Percentiles rank a stretch among this genome's conserved stretches.
These are phyloP conservation scores for Golubevia pallescens DNA, from an alignment of 1,284 basidiomycete genomes.

Conservation along the genomic window DNA sequence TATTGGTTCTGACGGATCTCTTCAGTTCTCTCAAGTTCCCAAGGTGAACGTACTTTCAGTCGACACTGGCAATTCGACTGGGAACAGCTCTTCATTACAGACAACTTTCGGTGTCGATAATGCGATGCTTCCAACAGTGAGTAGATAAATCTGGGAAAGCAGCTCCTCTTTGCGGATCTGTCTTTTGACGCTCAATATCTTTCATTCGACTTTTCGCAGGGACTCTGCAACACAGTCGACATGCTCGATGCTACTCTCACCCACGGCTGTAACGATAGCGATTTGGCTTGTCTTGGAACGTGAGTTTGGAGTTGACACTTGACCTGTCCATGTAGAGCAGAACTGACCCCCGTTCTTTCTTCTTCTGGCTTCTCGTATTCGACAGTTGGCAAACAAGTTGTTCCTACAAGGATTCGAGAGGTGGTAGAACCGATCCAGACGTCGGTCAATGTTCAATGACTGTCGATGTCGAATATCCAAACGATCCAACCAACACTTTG, in stretches of 20 bases:
- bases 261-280: background rate
- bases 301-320: background rate
- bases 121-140: too few relatives aligned
- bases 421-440: background rate
- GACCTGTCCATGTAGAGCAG: too few relatives aligned
- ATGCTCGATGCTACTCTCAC: background rate
- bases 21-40: too few relatives aligned
- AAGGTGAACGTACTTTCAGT: too few relatives aligned
- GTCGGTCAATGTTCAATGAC: background rate
- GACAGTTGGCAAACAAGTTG: background rate
- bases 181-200: too few relatives aligned
- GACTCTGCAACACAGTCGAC: background rate
- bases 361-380: background rate
- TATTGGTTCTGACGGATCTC: too few relatives aligned
- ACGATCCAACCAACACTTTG: background rate
- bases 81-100: too few relatives aligned
- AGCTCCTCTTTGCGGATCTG: too few relatives aligned
- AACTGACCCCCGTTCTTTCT: background rate
- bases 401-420: background rate
- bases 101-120: too few relatives aligned
- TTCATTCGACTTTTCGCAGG: background rate
- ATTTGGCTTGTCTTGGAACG: background rate
- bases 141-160: too few relatives aligned
- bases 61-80: too few relatives aligned
- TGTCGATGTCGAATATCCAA: background rate